Evolutionary conservation across 1,139 yeast genomes (phyloP), one percentile per base, ranked within the genome.

Genomic region (Kodamaea sp.): DNA sequence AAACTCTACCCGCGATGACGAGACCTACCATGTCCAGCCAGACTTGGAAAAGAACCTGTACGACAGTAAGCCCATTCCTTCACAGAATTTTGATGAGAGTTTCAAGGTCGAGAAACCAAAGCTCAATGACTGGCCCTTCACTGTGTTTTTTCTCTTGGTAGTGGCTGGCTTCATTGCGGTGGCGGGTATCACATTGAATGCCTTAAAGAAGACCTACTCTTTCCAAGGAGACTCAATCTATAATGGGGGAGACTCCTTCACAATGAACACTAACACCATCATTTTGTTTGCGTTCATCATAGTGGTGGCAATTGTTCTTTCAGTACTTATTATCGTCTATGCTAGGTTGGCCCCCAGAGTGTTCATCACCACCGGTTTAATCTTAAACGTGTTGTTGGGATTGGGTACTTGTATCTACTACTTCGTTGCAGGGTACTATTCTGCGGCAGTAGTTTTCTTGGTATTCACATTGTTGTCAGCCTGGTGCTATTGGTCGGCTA

Each of bases 391-490:
- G 20, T 51, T 81, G 1, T 57, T 86, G 37, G 90, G 94, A 1
- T 50, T 87, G 22, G 95, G 85, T 10, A 81, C 95, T 5, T 76
- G 88, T 6, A 78, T 87, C 42, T 83, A 77, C 59, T 87, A 84
- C 55, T 70, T 86, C 51, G 77, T 71, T 2, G 61, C 66, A 42
- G 63, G 69, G 23, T 83, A 86, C 57, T 87, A 80, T 65, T 80
- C 89, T 7, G 90, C 95, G 0, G 95, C 88, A 4, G 67, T 86
- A 43, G 89, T 85, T 26, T 83, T 83, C 44, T 61, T 86, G 44
- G 71, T 83, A 2, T 76, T 83, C 51, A 73, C 88, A 0, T 55
- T 75, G 5, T 57, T 87, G 37, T 70, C 84, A 8, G 88, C 89
- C 2, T 78, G 74, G 65, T 75, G 84, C 50, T 86, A 83, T 59